Evolutionary conservation across 1,284 basidiomycete species (phyloP).

Genomic region (Marasmius tenuissimus): DNA sequence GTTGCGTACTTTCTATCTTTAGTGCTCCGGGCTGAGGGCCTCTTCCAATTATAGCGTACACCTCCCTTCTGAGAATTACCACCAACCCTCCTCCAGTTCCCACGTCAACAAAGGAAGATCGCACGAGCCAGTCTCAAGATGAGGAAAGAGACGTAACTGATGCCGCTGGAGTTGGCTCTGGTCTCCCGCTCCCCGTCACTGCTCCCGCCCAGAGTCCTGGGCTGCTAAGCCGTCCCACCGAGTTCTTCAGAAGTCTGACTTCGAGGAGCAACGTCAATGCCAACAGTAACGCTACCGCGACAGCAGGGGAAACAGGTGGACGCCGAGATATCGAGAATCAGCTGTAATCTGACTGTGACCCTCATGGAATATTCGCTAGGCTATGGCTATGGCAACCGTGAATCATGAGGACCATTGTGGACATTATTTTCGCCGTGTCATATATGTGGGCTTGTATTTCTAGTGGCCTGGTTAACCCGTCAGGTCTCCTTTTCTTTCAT

Average conservation of each 20-base stretch:
- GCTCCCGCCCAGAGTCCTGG: background rate
- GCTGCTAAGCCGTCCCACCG: background rate
- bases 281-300: background rate
- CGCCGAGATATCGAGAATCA: background rate
- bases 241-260: background rate
- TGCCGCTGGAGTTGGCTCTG: background rate
- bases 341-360: background rate
- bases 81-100: constrained; percentile 57
- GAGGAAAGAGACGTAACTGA: background rate
- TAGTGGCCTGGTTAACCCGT: no score
- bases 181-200: background rate
- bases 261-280: background rate
- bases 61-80: constrained; percentile 81
- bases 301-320: background rate
- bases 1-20: constrained; percentile 25
- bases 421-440: no score
- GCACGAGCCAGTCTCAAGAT: background rate
- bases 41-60: constrained; percentile 62
- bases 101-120: constrained; percentile 21
- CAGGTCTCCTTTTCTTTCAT: no score
- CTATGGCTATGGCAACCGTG: no score
- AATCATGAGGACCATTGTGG: no score
- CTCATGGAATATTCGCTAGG: no score
- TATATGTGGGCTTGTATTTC: no score
- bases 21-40: constrained; percentile 5